Evolutionary conservation across 1,284 basidiomycete species (phyloP).

Genomic region (Sparassis latifolia): DNA sequence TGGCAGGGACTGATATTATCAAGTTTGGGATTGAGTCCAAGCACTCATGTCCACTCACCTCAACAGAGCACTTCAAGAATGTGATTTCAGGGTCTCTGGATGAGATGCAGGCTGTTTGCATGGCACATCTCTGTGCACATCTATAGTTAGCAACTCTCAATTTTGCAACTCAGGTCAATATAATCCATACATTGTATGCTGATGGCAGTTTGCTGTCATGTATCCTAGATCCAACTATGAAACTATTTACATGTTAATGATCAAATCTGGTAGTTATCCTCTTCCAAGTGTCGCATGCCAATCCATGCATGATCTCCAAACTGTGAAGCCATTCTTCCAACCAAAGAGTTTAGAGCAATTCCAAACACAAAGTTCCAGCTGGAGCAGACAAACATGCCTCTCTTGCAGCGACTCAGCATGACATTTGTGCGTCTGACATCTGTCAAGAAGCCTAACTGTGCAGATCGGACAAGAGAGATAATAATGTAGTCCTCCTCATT

Average conservation of each 20-base stretch:
- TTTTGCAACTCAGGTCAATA: not conserved
- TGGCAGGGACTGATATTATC: conserved; percentile 74
- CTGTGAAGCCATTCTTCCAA: conserved; percentile 38
- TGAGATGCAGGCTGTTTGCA: conserved; percentile 63
- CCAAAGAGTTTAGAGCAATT: conserved; percentile 35
- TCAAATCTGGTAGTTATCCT: conserved; percentile 23
- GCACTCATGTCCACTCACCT: conserved; percentile 61
- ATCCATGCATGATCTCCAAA: conserved; percentile 37
- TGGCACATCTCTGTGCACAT: conserved; percentile 4
- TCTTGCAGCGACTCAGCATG: conserved; percentile 63
- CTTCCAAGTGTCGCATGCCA: conserved; percentile 31
- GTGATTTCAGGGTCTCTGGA: conserved; percentile 63
- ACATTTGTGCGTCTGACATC: conserved; percentile 55
- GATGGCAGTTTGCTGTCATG: no score
- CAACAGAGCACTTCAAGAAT: conserved; percentile 66
- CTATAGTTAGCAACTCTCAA: conserved; percentile 1
- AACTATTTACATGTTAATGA: not conserved
- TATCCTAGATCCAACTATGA: no score
- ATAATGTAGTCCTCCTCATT: conserved; percentile 50
- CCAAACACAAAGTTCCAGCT: conserved; percentile 48
- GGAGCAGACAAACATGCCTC: conserved; percentile 60
- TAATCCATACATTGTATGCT: conserved; percentile 1
- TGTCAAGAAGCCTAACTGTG: conserved; percentile 39
- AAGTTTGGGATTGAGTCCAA: conserved; percentile 98
- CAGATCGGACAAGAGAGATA: conserved; percentile 50